These are phyloP conservation scores for Globisporangium cystogenes DNA, from an alignment of 352 stramenopile genomes.

Conservation along the genomic window DNA sequence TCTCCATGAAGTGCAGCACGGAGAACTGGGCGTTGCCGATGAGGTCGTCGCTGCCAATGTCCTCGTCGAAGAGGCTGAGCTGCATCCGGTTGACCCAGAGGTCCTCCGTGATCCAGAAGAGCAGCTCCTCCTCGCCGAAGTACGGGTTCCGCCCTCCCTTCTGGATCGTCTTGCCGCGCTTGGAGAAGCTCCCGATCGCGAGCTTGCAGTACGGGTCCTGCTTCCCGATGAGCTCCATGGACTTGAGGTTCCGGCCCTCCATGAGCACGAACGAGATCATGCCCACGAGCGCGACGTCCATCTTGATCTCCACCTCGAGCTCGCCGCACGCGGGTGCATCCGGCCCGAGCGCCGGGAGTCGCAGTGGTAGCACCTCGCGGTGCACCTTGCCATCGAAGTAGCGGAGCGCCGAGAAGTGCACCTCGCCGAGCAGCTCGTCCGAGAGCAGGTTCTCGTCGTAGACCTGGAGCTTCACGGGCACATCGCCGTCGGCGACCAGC, in stretches of 20 bases:
- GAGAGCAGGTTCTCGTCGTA: constrained; percentile 87
- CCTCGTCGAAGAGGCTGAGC: constrained; percentile 81
- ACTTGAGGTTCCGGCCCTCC: constrained; percentile 87
- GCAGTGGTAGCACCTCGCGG: constrained; percentile 55
- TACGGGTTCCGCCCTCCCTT: constrained; percentile 87
- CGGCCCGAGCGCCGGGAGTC: constrained; percentile 21
- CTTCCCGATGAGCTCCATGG: constrained; percentile 87
- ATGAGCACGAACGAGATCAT: constrained; percentile 85
- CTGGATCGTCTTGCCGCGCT: constrained; percentile 67
- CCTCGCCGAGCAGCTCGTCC: constrained; percentile 78
- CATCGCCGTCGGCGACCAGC: constrained; percentile 66
- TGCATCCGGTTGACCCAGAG: constrained; percentile 81
- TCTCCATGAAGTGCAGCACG: constrained; percentile 70
- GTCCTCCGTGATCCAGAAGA: constrained; percentile 90
- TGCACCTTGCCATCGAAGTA: constrained; percentile 71
- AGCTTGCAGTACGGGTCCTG: constrained; percentile 91
- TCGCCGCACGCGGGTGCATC: constrained; percentile 27
- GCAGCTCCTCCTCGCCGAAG: constrained; percentile 89
- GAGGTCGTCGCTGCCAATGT: constrained; percentile 87
- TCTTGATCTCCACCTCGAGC: constrained; percentile 63
- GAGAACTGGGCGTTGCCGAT: constrained; percentile 78
- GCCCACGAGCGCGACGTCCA: constrained; percentile 72
- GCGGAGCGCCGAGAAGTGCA: constrained; percentile 62
- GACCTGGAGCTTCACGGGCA: constrained; percentile 72
- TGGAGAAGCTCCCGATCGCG: constrained; percentile 54